phyloP scores from a whole-genome alignment of 306 rosid species.

The Fragaria iinumae region DNA sequence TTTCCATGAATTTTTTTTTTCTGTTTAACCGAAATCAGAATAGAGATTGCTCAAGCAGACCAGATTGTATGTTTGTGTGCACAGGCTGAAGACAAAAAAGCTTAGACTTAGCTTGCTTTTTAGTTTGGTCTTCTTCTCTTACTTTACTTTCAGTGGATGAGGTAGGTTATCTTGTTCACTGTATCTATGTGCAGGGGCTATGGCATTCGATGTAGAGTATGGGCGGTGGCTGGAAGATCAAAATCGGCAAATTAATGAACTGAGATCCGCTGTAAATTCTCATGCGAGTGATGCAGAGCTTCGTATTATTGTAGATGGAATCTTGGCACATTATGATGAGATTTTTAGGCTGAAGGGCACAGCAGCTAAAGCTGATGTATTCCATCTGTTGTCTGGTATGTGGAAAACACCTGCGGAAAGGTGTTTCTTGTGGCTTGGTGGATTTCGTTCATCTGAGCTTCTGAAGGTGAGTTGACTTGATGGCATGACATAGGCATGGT shows the following conservation, averaged over 20 bases:
- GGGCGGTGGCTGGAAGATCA: conserved; percentile 96
- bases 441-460: conserved; percentile 92
- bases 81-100: not conserved
- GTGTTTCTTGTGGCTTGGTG: conserved; percentile 97
- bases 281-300: conserved; percentile 98
- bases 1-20: not conserved
- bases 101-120: not conserved
- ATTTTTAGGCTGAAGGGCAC: conserved; percentile 72
- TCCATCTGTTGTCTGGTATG: conserved; percentile 97
- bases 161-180: conserved; percentile 25
- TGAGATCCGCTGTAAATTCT: conserved; percentile 90
- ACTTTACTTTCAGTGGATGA: conserved; percentile 15
- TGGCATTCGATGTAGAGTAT: conserved; percentile 92
- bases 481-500: not conserved
- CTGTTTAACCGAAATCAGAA: not conserved
- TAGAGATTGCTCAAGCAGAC: not conserved
- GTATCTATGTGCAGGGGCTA: conserved; percentile 64
- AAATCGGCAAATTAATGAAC: conserved; percentile 79
- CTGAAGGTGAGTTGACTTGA: conserved; percentile 65
- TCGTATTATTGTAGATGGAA: conserved; percentile 78
- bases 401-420: conserved; percentile 99
- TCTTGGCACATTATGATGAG: conserved; percentile 85
- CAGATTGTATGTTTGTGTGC: conserved; percentile 7
- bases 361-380: conserved; percentile 94
- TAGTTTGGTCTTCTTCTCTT: conserved; percentile 17